Base-by-base conservation (phyloP, 208 protist species). In the Trypanosoma caninum region DNA sequence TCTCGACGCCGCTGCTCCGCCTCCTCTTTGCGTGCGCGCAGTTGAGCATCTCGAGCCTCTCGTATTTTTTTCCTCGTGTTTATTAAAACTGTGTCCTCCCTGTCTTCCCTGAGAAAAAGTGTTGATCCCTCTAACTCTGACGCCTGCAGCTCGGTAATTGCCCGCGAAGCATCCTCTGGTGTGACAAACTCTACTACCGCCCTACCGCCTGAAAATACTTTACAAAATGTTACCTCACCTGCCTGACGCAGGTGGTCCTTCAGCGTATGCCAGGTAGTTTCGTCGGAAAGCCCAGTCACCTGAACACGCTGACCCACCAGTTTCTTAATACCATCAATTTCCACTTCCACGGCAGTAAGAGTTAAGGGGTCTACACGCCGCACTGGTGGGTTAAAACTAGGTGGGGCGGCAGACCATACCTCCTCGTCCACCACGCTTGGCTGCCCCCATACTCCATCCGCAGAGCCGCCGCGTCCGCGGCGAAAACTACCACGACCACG, bases 211-310 rank as follows among this genome's bases (percentile, higher is more conserved):
- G 78, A 80, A 52, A 85, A 93, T 16, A 89, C 55, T 35, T 80
- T 80, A 65, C 78, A 92, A 57, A 92, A 91, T 9, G 74, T 84
- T 20, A 94, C 78, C 63, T 95, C 82, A 31, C 79, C 88, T 3
- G 84, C 81, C 56, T 94, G 79, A 1, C 83, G 82, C 41, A 96
- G 74, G 65, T 96, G 87, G 57, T 94, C 89, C 69, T 97, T 97
- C 30, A 97, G 59, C 16, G 79, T 89, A 40, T 93, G 88, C 91
- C 91, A 97, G 6, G 80, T 87, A 1, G 88, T 95, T 20, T 87
- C 80, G 41, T 92, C 86, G 14, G 86, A 76, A 4, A 97, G 76
- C 14, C 87, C 87, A 6, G 79, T 78, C 25, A 97, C 76, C 51
- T 88, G 85, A 25, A 97, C 84, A 11, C 87, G 71, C 69, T 91